Base-by-base conservation (phyloP, 371 early-diverging fungal genomes). In the Mortierella sp. region DNA sequence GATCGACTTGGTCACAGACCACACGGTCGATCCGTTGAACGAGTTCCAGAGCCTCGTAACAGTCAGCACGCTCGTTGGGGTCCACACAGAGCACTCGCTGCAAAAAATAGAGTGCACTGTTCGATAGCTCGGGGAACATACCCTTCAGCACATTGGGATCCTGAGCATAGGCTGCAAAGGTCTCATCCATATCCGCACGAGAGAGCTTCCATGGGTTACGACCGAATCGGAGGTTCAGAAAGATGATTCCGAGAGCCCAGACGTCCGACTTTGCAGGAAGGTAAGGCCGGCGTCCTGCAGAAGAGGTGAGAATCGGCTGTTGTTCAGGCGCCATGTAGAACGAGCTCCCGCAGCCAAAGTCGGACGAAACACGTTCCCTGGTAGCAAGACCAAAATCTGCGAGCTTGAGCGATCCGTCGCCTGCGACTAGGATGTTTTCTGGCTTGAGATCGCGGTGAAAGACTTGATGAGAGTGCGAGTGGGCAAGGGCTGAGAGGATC, bases 301-400 rank as follows among this genome's bases (percentile, higher is more conserved):
- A 62, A 4, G 88, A 85, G 72, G 90, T 86, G 15, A 57, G 43
- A 6, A 88, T 47, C 81, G 80, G 68, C 83, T 84, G 70, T 63
- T 88, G 88, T 57, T 90, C 91, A 43, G 91, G 91, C 15, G 88
- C 87, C 59, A 90, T 83, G 62, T 90, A 90, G 66, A 91, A 86
- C 48, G 91, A 87, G 45, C 89, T 88, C 4, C 96, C 96, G 75
- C 92, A 92, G 7, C 95, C 95, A 68, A 89, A 88, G 70, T 94
- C 95, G 50, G 80, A 81, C 19, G 91, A 91, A 69, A 83, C 89
- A 0, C 84, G 82, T 44, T 92, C 89, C 46, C 88, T 85, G 51
- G 95, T 94, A 26, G 94, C 91, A 23, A 96, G 85, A 14, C 96
- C 96, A 81, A 95, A 96, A 81, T 95, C 95, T 23, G 94, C 91